Evolutionary conservation across 1,139 yeast species (phyloP).

Genomic region (Candida sp.): DNA sequence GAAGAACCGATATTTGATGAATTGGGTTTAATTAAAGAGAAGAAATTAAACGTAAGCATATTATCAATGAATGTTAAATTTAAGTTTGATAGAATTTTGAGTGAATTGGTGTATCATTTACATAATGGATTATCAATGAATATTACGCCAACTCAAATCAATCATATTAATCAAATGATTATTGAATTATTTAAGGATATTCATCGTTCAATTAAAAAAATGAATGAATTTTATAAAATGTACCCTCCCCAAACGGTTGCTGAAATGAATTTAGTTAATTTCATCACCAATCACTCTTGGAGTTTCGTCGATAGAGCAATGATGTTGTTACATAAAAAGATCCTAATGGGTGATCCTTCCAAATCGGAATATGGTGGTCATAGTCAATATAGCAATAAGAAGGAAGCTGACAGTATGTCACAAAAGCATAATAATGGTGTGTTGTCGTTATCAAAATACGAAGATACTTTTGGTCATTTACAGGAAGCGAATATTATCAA

Average conservation of each 20-base stretch:
- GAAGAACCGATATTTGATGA: conserved; percentile 33
- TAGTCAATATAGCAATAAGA: conserved; percentile 10
- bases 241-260: conserved; percentile 31
- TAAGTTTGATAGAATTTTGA: conserved; percentile 48
- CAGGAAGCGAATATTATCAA: conserved; percentile 36
- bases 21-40: conserved; percentile 18
- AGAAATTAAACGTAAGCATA: conserved; percentile 31
- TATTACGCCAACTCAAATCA: conserved; percentile 37
- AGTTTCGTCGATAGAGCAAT: conserved; percentile 55
- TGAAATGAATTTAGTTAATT: conserved; percentile 44
- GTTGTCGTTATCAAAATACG: conserved; percentile 34
- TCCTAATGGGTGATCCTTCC: conserved; percentile 29
- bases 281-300: conserved; percentile 50
- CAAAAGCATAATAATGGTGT: conserved; percentile 16
- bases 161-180: conserved; percentile 45
- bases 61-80: conserved; percentile 52
- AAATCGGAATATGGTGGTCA: conserved; percentile 11
- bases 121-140: conserved; percentile 37
- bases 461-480: conserved; percentile 41
- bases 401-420: conserved; percentile 6
- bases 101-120: conserved; percentile 46
- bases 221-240: conserved; percentile 20
- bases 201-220: conserved; percentile 38
- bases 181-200: conserved; percentile 47
- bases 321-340: conserved; percentile 53